Conservation (phyloP, 345 rosid species). For the Arabidopsis suecica region DNA sequence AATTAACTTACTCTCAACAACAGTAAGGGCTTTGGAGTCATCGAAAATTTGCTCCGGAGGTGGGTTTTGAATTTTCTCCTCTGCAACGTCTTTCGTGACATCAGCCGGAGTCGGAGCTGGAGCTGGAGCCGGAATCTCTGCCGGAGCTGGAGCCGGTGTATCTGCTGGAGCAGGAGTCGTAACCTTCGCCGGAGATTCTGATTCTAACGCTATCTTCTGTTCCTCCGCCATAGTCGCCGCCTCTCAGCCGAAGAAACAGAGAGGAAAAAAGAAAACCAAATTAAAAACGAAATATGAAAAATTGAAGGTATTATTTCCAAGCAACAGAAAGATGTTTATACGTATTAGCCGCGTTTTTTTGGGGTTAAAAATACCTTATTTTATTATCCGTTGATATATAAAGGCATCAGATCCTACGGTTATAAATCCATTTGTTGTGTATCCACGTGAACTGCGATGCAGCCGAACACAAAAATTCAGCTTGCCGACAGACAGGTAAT, state of each 20-base stretch:
- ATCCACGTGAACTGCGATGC: not conserved
- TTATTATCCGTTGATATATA: conserved; percentile 41
- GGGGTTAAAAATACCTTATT: not conserved
- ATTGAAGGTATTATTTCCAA: not conserved
- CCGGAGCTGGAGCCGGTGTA: conserved; percentile 28
- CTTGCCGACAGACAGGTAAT: conserved; percentile 56
- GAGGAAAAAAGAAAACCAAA: not conserved
- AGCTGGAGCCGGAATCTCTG: conserved; percentile 12
- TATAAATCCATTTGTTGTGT: not conserved
- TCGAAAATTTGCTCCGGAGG: conserved; percentile 46
- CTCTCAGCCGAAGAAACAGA: conserved; percentile 19
- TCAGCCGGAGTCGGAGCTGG: conserved; percentile 37
- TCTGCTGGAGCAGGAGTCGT: conserved; percentile 6
- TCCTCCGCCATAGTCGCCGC: conserved; percentile 30
- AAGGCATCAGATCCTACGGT: conserved; percentile 18
- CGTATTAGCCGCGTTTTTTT: conserved; percentile 18
- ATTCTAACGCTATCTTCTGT: conserved; percentile 21
- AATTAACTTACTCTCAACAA: conserved; percentile 58
- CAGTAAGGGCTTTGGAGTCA: conserved; percentile 64
- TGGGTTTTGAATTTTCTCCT: conserved; percentile 46
- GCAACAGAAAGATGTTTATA: conserved; percentile 5
- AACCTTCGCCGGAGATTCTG: conserved; percentile 52
- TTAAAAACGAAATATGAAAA: not conserved
- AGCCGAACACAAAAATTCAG: not conserved
- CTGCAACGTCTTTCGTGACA: conserved; percentile 31